A percentile compares a stretch with the other conserved stretches of the same genome.
Evolutionary conservation across 108 stramenopile species (phyloP).

Genomic region (Chaetoceros muelleri): DNA sequence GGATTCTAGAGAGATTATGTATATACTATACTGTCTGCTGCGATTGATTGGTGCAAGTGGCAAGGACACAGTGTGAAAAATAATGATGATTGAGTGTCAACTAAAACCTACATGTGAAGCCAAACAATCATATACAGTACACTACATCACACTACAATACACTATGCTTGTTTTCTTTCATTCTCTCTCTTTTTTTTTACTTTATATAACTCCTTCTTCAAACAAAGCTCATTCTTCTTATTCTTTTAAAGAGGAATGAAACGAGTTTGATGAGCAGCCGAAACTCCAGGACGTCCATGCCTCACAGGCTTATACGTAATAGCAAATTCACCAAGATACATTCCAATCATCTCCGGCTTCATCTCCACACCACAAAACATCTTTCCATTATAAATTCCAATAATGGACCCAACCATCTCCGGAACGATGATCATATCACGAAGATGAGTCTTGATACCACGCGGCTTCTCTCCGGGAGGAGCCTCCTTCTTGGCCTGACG

Average conservation of each 20-base stretch:
- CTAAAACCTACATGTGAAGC: too few species aligned
- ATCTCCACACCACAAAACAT: constrained; percentile 98
- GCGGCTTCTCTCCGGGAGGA: constrained; percentile 94
- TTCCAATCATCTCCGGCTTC: constrained; percentile 99
- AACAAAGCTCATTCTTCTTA: constrained; percentile 19
- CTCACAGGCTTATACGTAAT: constrained; percentile 98
- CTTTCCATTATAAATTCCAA: constrained; percentile 99
- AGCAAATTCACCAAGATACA: constrained; percentile 99
- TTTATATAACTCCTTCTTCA: too few species aligned
- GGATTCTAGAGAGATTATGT: too few species aligned
- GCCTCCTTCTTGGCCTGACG: constrained; percentile 99
- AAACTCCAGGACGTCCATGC: constrained; percentile 99
- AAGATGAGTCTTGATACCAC: constrained; percentile 98
- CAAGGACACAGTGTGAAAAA: too few species aligned
- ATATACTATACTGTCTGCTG: too few species aligned
- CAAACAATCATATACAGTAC: too few species aligned
- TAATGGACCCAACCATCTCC: constrained; percentile 99
- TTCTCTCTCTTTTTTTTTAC: too few species aligned
- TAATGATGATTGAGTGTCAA: too few species aligned
- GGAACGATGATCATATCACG: constrained; percentile 99
- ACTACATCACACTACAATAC: too few species aligned
- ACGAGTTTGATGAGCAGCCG: constrained; percentile 92
- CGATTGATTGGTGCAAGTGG: too few species aligned
- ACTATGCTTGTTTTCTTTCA: too few species aligned
- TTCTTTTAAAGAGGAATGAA: constrained; percentile 97